A percentile compares a stretch with the other conserved stretches of the same genome.
Evolutionary conservation across 768 basidiomycete genomes (phyloP).

Genomic region (Exidia glandulosa): DNA sequence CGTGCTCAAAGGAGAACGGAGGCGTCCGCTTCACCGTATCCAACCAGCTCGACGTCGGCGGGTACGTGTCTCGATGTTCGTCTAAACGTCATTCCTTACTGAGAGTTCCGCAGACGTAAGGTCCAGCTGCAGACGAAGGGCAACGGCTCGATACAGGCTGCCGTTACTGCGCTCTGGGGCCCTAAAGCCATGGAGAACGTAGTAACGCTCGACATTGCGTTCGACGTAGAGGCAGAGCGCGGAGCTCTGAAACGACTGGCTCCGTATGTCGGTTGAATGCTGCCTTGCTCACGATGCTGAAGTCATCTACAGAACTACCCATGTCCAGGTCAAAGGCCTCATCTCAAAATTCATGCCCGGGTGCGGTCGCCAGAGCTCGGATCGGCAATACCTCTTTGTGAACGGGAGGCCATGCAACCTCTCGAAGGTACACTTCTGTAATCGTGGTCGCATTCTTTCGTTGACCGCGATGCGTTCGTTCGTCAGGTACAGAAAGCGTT

Average conservation of each 20-base stretch:
- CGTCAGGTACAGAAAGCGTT: conserved; percentile 78
- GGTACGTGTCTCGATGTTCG: conserved; percentile 35
- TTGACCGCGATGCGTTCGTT: not conserved
- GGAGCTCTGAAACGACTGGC: conserved; percentile 33
- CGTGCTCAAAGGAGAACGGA: conserved; percentile 43
- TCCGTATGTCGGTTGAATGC: conserved; percentile 15
- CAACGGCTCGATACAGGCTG: conserved; percentile 43
- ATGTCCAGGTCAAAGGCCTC: conserved; percentile 59
- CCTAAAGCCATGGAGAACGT: conserved; percentile 66
- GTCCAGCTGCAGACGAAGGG: conserved; percentile 69
- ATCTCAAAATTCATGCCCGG: conserved; percentile 74
- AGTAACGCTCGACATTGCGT: conserved; percentile 57
- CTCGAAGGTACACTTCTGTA: conserved; percentile 58
- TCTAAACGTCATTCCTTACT: not conserved
- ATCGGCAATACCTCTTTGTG: conserved; percentile 87
- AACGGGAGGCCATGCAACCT: conserved; percentile 84
- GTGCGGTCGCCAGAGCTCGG: conserved; percentile 64
- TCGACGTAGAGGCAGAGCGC: conserved; percentile 61
- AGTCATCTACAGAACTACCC: conserved; percentile 7
- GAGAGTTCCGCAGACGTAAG: conserved; percentile 22
- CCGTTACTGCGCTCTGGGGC: conserved; percentile 75
- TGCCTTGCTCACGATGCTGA: not conserved
- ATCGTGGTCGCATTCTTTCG: not conserved
- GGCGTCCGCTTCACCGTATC: conserved; percentile 66
- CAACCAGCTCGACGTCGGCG: conserved; percentile 49